Evolutionary conservation across 2,329 filamentous ascomycete genomes (phyloP), one percentile per base, ranked within the genome.

Genomic region (Colletotrichum salicis): DNA sequence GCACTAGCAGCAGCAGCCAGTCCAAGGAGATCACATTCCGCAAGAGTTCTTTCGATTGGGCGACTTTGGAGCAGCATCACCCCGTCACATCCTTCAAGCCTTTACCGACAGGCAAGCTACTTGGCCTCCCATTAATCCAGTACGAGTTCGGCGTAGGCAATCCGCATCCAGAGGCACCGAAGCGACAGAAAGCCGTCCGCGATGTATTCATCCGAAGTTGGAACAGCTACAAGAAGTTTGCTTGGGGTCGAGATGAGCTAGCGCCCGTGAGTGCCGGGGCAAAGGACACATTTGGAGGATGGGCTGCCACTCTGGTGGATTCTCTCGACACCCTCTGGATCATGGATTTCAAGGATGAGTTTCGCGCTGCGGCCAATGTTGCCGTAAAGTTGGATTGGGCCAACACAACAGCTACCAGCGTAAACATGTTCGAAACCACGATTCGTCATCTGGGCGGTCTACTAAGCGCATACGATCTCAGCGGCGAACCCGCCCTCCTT

Each of bases 381-480:
- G 84, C 84, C 29, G 78, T 77, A 29, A 67, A 51, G 80, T 84
- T 91, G 55, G 85, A 90, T 76, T 91, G 88, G 80, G 86, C 84
- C 0, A 83, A 82, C 0, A 87, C 85, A 0, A 74, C 73, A 1
- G 77, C 77, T 1, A 77, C 79, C 3, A 84, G 85, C 13, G 83
- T 89, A 56, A 92, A 92, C 72, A 83, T 93, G 0, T 93, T 93
- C 73, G 92, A 94, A 80, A 93, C 90, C 1, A 92, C 87, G 10
- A 93, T 93, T 68, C 87, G 92, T 51, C 93, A 93, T 77, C 85
- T 94, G 0, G 92, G 92, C 11, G 91, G 92, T 1, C 85, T 93
- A 66, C 77, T 94, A 62, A 88, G 89, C n/a, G 91, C 92, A 0
- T 93, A 93, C 77, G 92, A 93, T 76, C 78, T 93, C 31, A 92